These are phyloP conservation scores for Chenopodium suecicum DNA, from an alignment of 148 eudicot genomes.

Conservation along the genomic window DNA sequence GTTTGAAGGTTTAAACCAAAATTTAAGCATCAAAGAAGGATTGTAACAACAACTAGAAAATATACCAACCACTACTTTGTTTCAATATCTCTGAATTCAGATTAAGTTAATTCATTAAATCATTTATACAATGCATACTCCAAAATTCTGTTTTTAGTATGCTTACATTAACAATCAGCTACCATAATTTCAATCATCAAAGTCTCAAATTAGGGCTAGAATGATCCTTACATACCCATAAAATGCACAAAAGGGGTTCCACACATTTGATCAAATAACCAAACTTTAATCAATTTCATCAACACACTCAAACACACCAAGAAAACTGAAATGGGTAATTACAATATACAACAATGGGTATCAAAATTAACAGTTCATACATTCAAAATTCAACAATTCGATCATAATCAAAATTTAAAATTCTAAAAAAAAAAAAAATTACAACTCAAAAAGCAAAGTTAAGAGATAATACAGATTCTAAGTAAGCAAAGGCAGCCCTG, in stretches of 20 bases:
- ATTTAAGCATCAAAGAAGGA: not conserved
- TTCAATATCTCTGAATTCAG: not conserved
- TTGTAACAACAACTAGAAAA: not conserved
- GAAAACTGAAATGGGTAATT: not conserved
- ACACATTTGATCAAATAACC: conserved; percentile 1
- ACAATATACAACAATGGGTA: conserved; percentile 3
- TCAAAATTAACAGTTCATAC: conserved; percentile 1
- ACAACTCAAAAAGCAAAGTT: not conserved
- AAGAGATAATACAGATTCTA: conserved; percentile 61
- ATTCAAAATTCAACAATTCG: conserved; percentile 3
- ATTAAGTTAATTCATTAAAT: not conserved
- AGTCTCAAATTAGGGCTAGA: not conserved
- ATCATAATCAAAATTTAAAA: not conserved
- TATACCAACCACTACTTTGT: not conserved
- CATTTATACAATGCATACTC: not conserved
- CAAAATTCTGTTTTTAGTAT: no score
- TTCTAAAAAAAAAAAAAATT: not conserved
- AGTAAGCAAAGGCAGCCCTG: conserved; percentile 62
- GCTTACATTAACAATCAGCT: not conserved
- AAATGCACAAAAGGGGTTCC: conserved; percentile 12
- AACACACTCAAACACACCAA: conserved; percentile 1
- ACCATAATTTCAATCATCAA: not conserved
- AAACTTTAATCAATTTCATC: not conserved
- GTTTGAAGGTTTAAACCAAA: not conserved
- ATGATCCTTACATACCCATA: conserved; percentile 5